A percentile compares a stretch with the other conserved stretches of the same genome.
These are phyloP conservation scores for Lactarius hengduanensis DNA, from an alignment of 768 basidiomycete species.

Conservation along the genomic window DNA sequence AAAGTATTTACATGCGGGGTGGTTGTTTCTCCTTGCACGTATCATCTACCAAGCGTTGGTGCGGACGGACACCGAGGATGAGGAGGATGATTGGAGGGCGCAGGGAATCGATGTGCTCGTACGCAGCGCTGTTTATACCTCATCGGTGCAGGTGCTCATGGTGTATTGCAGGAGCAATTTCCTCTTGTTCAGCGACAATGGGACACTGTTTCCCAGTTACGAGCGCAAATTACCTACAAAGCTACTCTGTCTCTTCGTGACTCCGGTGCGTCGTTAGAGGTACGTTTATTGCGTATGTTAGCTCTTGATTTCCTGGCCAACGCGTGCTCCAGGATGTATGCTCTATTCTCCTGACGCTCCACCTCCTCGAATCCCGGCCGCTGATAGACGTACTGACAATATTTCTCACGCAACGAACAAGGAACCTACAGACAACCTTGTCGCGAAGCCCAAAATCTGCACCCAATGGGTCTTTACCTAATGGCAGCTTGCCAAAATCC, in stretches of 20 bases:
- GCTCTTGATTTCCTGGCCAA: slow-evolving; percentile 11
- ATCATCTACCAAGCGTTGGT: slow-evolving; percentile 79
- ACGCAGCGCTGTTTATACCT: slow-evolving; percentile 30
- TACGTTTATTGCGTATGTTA: slow-evolving; percentile 34
- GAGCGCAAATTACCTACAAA: slow-evolving; percentile 83
- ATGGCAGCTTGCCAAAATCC: slow-evolving; percentile 27
- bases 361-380: slow-evolving; percentile 86
- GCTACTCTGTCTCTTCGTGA: slow-evolving; percentile 82
- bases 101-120: slow-evolving; percentile 66
- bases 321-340: slow-evolving; percentile 56
- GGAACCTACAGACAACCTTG: slow-evolving; percentile 47
- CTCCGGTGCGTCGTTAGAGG: slow-evolving; percentile 49
- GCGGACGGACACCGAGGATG: slow-evolving; percentile 61
- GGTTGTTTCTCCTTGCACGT: slow-evolving; percentile 82
- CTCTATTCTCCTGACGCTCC: slow-evolving; percentile 75
- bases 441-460: slow-evolving; percentile 27
- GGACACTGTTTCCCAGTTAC: slow-evolving; percentile 85
- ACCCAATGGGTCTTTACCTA: slow-evolving; percentile 15
- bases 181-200: slow-evolving; percentile 91
- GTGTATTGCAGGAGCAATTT: slow-evolving; percentile 64
- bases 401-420: slow-evolving; percentile 69
- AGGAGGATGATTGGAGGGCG: slow-evolving; percentile 54
- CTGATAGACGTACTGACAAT: slow-evolving; percentile 68
- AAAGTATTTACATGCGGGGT: slow-evolving; percentile 78
- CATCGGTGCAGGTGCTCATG: not conserved